Evolutionary conservation across 192 early-diverging fungal species (phyloP).

Genomic region (Entomortierella lignicola): DNA sequence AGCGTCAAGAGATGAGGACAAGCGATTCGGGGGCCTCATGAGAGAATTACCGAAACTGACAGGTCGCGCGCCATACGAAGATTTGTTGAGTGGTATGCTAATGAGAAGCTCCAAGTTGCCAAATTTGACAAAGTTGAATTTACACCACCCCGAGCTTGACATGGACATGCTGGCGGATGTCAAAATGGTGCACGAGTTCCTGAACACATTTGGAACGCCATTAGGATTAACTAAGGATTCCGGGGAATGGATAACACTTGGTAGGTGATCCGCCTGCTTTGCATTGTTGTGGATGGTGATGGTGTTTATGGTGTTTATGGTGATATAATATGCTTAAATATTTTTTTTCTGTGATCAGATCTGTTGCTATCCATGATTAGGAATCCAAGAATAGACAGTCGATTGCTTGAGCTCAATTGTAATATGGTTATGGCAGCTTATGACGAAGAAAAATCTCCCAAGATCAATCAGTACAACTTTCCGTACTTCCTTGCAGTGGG

Average conservation of each 20-base stretch:
- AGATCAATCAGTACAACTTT: conserved; percentile 39
- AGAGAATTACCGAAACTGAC: conserved; percentile 37
- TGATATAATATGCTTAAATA: not conserved
- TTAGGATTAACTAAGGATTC: conserved; percentile 43
- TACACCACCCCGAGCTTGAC: conserved; percentile 26
- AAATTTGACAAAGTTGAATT: conserved; percentile 21
- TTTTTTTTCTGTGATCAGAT: conserved; percentile 9
- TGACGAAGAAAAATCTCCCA: conserved; percentile 16
- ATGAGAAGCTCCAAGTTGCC: conserved; percentile 37
- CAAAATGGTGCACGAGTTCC: conserved; percentile 53
- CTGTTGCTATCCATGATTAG: conserved; percentile 33
- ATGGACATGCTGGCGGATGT: conserved; percentile 54
- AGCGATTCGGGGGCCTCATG: conserved; percentile 21
- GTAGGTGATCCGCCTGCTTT: no score
- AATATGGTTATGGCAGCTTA: conserved; percentile 45
- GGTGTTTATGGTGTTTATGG: conserved; percentile 3
- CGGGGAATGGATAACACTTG: conserved; percentile 49
- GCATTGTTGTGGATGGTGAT: no score
- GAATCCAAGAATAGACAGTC: conserved; percentile 39
- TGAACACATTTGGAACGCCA: conserved; percentile 46
- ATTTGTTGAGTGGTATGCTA: conserved; percentile 32
- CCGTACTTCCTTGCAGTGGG: conserved; percentile 27
- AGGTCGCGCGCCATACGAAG: conserved; percentile 47
- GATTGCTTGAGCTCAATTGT: conserved; percentile 37
- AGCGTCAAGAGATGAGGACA: conserved; percentile 16